A percentile compares a stretch with the other conserved stretches of the same genome.
These are phyloP conservation scores for Cornus florida DNA, from an alignment of 148 eudicot genomes.

Conservation along the genomic window DNA sequence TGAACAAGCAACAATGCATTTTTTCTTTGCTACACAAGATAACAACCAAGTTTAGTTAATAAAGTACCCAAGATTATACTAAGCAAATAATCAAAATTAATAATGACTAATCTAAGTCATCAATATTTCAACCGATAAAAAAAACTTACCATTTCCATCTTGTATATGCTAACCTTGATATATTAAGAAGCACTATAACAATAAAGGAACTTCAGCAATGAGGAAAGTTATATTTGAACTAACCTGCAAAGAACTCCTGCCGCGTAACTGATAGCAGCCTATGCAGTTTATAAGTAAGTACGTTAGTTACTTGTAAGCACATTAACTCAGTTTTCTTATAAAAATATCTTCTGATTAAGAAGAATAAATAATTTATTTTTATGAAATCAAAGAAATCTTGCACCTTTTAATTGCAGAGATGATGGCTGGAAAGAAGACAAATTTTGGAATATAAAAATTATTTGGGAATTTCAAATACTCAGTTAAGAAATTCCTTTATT, in stretches of 20 bases:
- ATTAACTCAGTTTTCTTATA: background rate
- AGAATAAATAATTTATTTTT: background rate
- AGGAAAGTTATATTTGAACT: slow-evolving; percentile 12
- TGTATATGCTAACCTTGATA: background rate
- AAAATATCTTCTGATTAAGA: background rate
- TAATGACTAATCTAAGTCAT: background rate
- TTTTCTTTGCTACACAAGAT: background rate
- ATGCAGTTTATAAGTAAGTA: slow-evolving; percentile 18
- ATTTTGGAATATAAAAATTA: background rate
- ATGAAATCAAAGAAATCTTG: background rate
- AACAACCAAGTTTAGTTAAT: background rate
- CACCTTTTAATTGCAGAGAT: background rate
- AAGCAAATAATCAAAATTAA: background rate
- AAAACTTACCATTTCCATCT: background rate
- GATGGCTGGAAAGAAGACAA: background rate
- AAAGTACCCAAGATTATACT: background rate
- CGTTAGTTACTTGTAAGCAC: slow-evolving; percentile 13
- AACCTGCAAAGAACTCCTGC: slow-evolving; percentile 91
- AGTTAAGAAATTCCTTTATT: background rate
- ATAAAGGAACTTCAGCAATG: background rate
- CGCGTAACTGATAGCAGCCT: slow-evolving; percentile 97
- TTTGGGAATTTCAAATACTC: background rate
- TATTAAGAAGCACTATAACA: background rate
- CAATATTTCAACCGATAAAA: background rate
- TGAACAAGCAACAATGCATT: no score